Percentiles rank a stretch among this genome's conserved stretches.
Conservation (phyloP, 2,329 filamentous ascomycete species). For the Fonsecaea pugnacius region DNA sequence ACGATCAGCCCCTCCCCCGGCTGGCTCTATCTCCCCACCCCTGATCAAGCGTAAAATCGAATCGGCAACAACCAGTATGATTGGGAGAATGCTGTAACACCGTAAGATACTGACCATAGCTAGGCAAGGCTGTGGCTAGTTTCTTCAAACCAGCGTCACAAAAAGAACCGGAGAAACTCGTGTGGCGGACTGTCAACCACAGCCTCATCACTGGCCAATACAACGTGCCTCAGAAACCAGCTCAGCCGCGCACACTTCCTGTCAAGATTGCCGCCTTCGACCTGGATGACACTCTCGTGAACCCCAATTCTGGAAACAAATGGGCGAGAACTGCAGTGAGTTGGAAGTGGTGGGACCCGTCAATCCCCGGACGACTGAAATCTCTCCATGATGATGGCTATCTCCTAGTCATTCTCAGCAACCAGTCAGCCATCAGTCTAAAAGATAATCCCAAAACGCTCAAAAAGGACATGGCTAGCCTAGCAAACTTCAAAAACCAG, state of each 20-base stretch:
- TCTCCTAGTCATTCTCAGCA: constrained; percentile 78
- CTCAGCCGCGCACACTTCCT: constrained; percentile 22
- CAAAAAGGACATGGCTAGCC: constrained; percentile 68
- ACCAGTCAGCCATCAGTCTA: constrained; percentile 82
- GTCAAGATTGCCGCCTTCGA: constrained; percentile 53
- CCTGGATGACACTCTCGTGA: constrained; percentile 82
- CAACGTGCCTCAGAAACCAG: constrained; percentile 28
- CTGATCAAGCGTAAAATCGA: constrained; percentile 60
- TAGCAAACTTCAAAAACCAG: constrained; percentile 83
- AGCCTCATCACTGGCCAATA: constrained; percentile 79
- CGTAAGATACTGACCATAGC: constrained; percentile 14
- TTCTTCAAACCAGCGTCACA: constrained; percentile 90
- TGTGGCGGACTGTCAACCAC: constrained; percentile 69
- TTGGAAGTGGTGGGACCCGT: constrained; percentile 91
- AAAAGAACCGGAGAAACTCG: constrained; percentile 75
- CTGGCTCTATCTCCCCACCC: constrained; percentile 61
- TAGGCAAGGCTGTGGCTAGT: constrained; percentile 66
- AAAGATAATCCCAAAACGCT: constrained; percentile 73
- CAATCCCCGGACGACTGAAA: constrained; percentile 69
- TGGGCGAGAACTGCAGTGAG: constrained; percentile 73
- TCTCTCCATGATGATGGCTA: constrained; percentile 75
- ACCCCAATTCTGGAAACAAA: constrained; percentile 76
- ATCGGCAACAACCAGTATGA: constrained; percentile 58
- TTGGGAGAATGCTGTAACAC: background rate
- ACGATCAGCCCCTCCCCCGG: constrained; percentile 43